Evolutionary conservation across 352 stramenopile genomes (phyloP), one percentile per base, ranked within the genome.

Genomic region (Globisporangium paddicum): DNA sequence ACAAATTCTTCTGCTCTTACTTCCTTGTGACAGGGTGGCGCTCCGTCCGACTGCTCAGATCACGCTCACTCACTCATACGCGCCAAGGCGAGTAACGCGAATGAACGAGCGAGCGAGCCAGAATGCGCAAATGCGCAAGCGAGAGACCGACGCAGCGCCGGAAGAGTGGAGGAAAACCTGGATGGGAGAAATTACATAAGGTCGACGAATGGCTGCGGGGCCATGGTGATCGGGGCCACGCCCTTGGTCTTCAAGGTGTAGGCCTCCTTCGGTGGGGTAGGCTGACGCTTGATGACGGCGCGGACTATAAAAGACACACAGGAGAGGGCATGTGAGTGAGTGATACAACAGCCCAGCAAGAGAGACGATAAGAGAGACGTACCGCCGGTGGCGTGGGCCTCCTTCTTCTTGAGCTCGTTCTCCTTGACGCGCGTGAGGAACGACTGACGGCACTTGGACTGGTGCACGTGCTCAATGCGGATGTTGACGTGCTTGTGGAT

Each of bases 401-500:
- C 95, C 79, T 96, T 97, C 90, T 99, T 99, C 74, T 95, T 93
- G 45, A 90, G 77, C 77, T 99, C 97, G 85, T 99, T 99, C 62
- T 96, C 81, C 84, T 99, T 98, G 66, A 99, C 97, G 67, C 97
- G 93, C 61, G 87, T 83, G 63, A 99, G 90, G 79, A 99, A 98
- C 73, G 98, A 96, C 71, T 98, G 94, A 69, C 97, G 96, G 87
- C 96, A 99, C 86, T 98, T 99, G 65, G 96, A 99, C 66, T 96
- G 90, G 67, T 96, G 87, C 66, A 99, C 96, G 86, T 99, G 98
- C 86, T 99, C 97, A 72, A 99, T 97, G 68, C 97, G 95, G 56
- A 99, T 95, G 89, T 99, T 98, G 74, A 99, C 99, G 82, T 98
- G 89, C 96, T 99, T 99, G 74, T 99, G 96, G 74, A 99, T 97